These are phyloP conservation scores for Alternaria gansuensis DNA, from an alignment of 2,329 filamentous ascomycete genomes.

Conservation along the genomic window DNA sequence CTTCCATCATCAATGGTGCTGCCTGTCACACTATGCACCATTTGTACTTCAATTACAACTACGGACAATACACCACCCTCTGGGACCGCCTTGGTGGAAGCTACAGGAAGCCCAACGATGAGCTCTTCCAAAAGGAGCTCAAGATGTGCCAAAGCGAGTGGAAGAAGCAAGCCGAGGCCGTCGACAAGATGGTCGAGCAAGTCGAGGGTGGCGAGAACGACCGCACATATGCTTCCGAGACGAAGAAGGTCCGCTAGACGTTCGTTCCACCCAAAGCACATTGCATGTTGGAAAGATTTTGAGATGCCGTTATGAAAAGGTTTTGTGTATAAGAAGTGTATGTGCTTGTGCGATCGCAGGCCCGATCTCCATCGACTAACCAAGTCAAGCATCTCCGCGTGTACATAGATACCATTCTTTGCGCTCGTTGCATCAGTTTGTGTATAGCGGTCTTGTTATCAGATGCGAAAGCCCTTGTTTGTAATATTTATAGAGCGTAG, in stretches of 20 bases:
- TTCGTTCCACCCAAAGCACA: neutral
- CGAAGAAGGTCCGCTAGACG: conserved; percentile 50
- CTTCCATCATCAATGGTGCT: conserved; percentile 90
- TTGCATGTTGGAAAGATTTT: neutral
- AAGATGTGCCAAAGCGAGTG: conserved; percentile 86
- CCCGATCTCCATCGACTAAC: conserved; percentile 11
- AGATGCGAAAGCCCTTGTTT: conserved; percentile 4
- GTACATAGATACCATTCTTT: conserved; percentile 21
- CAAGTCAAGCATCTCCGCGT: conserved; percentile 6
- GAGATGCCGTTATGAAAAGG: conserved; percentile 19
- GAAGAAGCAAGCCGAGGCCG: conserved; percentile 77
- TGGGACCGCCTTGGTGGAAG: conserved; percentile 90
- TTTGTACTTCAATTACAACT: conserved; percentile 76
- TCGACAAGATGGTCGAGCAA: conserved; percentile 77
- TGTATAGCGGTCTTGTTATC: conserved; percentile 1
- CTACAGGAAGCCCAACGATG: conserved; percentile 84
- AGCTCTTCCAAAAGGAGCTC: conserved; percentile 82
- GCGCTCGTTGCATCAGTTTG: conserved; percentile 20
- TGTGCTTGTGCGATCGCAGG: conserved; percentile 14
- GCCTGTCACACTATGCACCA: conserved; percentile 95
- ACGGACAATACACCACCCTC: conserved; percentile 90
- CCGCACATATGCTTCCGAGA: conserved; percentile 53
- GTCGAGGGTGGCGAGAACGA: conserved; percentile 69
- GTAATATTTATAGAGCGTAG: conserved; percentile 13
- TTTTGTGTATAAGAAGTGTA: neutral